These are phyloP conservation scores for Somion occarium DNA, from an alignment of 1,284 basidiomycete species.

Conservation along the genomic window DNA sequence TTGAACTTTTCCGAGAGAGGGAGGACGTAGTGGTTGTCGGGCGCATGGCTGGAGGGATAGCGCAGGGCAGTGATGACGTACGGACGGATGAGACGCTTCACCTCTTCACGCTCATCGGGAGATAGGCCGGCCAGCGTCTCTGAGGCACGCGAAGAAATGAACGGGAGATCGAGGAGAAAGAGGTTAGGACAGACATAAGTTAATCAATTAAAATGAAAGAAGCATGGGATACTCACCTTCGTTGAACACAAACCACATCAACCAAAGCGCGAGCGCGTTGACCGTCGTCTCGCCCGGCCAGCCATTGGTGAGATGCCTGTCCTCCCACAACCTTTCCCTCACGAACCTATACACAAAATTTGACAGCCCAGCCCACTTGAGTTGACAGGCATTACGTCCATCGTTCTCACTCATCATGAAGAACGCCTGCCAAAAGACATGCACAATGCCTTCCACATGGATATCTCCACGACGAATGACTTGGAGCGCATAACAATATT, in stretches of 20 bases:
- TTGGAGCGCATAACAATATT: constrained; percentile 37
- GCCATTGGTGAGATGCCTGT: constrained; percentile 33
- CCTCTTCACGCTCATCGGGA: constrained; percentile 34
- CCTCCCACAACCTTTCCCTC: constrained; percentile 40
- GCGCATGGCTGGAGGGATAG: constrained; percentile 55
- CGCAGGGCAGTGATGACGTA: constrained; percentile 41
- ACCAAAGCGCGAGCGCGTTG: constrained; percentile 57
- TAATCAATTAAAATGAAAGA: background rate
- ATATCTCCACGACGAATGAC: constrained; percentile 37
- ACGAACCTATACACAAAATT: constrained; percentile 44
- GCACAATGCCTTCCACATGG: constrained; percentile 23
- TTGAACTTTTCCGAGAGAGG: constrained; percentile 34
- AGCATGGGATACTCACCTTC: constrained; percentile 30
- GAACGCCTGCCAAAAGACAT: constrained; percentile 54
- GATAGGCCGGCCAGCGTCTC: constrained; percentile 43
- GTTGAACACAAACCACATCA: constrained; percentile 57
- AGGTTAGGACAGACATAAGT: background rate
- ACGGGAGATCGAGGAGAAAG: constrained; percentile 2
- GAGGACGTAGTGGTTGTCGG: constrained; percentile 53
- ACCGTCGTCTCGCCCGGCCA: constrained; percentile 52
- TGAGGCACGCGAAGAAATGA: constrained; percentile 20
- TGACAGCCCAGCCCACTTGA: constrained; percentile 42
- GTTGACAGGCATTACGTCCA: constrained; percentile 62
- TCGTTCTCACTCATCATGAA: constrained; percentile 74
- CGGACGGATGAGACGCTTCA: constrained; percentile 51